phyloP scores from a whole-genome alignment of 306 rosid species.

The Prunus mongolica region DNA sequence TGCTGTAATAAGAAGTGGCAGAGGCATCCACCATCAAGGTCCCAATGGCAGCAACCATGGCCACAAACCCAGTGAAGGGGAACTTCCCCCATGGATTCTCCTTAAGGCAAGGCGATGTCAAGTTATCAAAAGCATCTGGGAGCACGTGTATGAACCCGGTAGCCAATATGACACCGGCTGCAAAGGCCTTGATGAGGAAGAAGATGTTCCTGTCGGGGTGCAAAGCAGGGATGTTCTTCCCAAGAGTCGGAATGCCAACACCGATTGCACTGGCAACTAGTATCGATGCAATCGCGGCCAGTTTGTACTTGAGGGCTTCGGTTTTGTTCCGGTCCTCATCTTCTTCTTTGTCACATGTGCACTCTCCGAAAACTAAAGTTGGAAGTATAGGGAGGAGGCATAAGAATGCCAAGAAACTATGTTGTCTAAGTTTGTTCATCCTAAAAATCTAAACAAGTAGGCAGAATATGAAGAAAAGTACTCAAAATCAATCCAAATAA shows the following conservation, averaged over 20 bases:
- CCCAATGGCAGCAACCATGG: conserved; percentile 69
- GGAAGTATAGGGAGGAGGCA: conserved; percentile 23
- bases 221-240: conserved; percentile 49
- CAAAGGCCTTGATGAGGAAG: conserved; percentile 63
- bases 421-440: neutral
- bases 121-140: conserved; percentile 56
- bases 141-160: conserved; percentile 82
- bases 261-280: conserved; percentile 54
- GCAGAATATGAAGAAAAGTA: no score
- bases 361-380: conserved; percentile 25
- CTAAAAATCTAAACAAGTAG: neutral
- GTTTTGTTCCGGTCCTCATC: conserved; percentile 6
- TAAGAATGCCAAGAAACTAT: neutral
- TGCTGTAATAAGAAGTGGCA: conserved; percentile 58
- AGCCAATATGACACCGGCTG: conserved; percentile 70
- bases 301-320: conserved; percentile 40
- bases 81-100: conserved; percentile 60
- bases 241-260: conserved; percentile 54
- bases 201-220: conserved; percentile 56
- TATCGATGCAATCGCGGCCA: conserved; percentile 50
- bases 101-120: conserved; percentile 39
- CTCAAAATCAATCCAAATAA: neutral
- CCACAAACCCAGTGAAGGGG: conserved; percentile 81
- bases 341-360: conserved; percentile 30
- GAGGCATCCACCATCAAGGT: conserved; percentile 73